A percentile compares a stretch with the other conserved stretches of the same genome.
Conservation (phyloP, 176 grass and related monocot genomes). For the Avena atlantica region DNA sequence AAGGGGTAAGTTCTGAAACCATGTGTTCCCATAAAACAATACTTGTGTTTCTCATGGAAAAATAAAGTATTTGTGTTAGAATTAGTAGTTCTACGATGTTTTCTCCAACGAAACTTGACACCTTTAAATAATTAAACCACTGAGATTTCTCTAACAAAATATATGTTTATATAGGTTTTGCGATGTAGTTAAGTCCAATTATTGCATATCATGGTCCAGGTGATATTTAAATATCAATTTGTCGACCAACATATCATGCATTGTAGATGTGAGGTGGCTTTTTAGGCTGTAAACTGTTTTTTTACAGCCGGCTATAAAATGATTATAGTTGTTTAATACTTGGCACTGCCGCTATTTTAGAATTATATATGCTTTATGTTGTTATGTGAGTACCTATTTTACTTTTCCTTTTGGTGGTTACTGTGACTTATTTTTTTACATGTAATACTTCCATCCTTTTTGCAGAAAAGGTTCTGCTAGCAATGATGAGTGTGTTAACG, state of each 20-base stretch:
- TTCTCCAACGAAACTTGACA: too few relatives aligned
- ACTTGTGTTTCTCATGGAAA: background rate
- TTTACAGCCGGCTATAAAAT: background rate
- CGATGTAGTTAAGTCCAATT: background rate
- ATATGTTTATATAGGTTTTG: too few relatives aligned
- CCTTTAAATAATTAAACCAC: too few relatives aligned
- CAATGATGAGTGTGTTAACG: slow-evolving; percentile 23
- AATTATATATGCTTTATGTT: background rate
- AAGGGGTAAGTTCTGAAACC: slow-evolving; percentile 50
- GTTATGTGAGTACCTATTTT: slow-evolving; percentile 1
- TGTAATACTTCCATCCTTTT: slow-evolving; percentile 13
- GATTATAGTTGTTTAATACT: background rate
- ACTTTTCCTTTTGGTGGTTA: background rate
- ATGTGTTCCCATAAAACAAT: background rate
- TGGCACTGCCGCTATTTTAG: background rate
- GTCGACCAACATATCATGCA: background rate
- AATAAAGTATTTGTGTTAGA: background rate
- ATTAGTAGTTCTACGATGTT: too few relatives aligned
- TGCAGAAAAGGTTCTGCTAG: slow-evolving; percentile 59
- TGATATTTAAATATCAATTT: background rate
- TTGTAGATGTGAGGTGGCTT: background rate
- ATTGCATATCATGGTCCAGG: background rate
- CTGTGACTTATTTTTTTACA: slow-evolving; percentile 2
- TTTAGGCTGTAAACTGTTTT: background rate
- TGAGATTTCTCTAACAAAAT: too few relatives aligned